Evolutionary conservation across 2,329 filamentous ascomycete genomes (phyloP).

Genomic region (Didymella lethalis): DNA sequence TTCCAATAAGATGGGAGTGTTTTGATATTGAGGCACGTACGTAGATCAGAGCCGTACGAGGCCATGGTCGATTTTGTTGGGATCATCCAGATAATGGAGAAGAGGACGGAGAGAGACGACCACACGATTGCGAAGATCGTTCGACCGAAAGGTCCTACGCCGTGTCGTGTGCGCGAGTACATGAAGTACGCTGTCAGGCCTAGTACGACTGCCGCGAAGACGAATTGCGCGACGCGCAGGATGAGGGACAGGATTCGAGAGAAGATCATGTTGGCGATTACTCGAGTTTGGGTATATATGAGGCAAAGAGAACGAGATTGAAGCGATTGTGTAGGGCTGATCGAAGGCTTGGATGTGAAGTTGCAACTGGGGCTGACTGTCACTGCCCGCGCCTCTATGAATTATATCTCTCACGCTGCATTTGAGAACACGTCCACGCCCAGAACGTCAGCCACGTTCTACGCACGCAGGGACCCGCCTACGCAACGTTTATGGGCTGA

Average conservation of each 20-base stretch:
- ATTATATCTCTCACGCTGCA: conserved; percentile 4
- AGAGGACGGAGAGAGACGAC: conserved; percentile 71
- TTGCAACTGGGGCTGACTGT: too few relatives aligned
- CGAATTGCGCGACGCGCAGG: conserved; percentile 69
- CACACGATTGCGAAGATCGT: conserved; percentile 80
- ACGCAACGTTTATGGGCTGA: conserved; percentile 14
- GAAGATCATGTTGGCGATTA: conserved; percentile 36
- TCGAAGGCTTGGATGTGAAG: not conserved
- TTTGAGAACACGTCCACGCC: not conserved
- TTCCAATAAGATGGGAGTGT: not conserved
- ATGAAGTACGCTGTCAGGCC: conserved; percentile 38
- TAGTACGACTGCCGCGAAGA: conserved; percentile 69
- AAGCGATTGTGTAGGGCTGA: not conserved
- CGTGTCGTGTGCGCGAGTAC: conserved; percentile 44
- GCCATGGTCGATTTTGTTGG: conserved; percentile 73
- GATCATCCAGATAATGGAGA: conserved; percentile 75
- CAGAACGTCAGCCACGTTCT: conserved; percentile 20
- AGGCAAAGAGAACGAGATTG: not conserved
- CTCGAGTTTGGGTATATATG: not conserved
- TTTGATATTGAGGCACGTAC: conserved; percentile 14
- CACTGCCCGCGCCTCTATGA: not conserved
- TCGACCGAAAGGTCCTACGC: conserved; percentile 66
- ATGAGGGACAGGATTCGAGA: conserved; percentile 63
- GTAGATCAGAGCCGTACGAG: conserved; percentile 74
- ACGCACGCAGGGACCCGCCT: conserved; percentile 6